These are phyloP conservation scores for Pleodorina starrii DNA, from an alignment of 139 green algal species.

Conservation along the genomic window DNA sequence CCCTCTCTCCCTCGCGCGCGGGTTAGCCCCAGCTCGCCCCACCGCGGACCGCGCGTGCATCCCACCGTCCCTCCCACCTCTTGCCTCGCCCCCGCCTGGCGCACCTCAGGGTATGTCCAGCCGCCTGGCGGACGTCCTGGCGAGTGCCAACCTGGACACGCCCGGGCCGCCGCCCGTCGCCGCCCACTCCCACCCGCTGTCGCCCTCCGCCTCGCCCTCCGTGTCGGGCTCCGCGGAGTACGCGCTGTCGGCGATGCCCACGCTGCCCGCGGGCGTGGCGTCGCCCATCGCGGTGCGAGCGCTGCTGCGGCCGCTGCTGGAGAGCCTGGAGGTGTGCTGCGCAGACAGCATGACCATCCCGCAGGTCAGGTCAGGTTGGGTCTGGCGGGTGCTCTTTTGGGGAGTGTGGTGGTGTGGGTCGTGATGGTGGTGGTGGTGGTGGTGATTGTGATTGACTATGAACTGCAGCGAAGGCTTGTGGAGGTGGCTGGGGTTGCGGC, in stretches of 20 bases:
- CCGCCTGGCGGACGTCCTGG: constrained; percentile 40
- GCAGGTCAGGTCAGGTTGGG: neutral
- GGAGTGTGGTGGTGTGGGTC: too few relatives aligned
- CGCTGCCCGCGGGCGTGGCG: constrained; percentile 14
- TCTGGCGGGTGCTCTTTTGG: too few relatives aligned
- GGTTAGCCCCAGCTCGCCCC: too few relatives aligned
- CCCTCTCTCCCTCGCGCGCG: too few relatives aligned
- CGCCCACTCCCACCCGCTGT: neutral
- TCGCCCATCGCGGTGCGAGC: constrained; percentile 33
- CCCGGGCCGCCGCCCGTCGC: too few relatives aligned
- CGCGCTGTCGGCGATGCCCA: neutral
- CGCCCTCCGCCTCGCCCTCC: constrained; percentile 22
- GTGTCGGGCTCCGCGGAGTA: neutral
- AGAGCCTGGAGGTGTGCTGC: constrained; percentile 16
- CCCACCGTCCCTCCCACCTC: too few relatives aligned
- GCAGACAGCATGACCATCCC: neutral
- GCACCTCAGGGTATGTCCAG: constrained; percentile 29
- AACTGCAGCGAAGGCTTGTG: too few relatives aligned
- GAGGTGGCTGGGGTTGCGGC: too few relatives aligned
- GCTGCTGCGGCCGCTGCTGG: constrained; percentile 35
- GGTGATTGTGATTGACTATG: too few relatives aligned
- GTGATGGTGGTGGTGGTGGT: too few relatives aligned
- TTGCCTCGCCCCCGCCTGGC: neutral
- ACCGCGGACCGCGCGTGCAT: too few relatives aligned
- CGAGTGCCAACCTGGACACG: neutral